phyloP scores from a whole-genome alignment of 495 filamentous ascomycete genomes.

The Aspergillus bridgeri region DNA sequence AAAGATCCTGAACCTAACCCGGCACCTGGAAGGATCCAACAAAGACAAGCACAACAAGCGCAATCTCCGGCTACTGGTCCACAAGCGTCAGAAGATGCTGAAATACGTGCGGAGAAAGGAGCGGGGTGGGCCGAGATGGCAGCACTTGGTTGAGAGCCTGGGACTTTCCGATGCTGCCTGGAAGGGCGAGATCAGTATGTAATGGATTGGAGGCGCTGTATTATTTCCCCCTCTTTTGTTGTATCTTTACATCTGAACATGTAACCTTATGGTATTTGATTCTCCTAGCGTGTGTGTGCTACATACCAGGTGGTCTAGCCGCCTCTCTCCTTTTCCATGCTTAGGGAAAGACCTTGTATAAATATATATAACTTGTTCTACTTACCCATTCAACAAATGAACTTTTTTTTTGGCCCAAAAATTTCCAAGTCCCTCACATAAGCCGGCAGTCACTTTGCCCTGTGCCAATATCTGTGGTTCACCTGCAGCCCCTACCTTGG shows the following conservation, averaged over 20 bases:
- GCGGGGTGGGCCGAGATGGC: conserved; percentile 84
- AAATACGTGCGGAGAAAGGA: conserved; percentile 85
- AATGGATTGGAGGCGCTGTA: conserved; percentile 25
- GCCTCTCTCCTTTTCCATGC: conserved; percentile 1
- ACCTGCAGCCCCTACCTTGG: neutral
- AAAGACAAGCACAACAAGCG: conserved; percentile 92
- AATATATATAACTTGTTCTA: conserved; percentile 4
- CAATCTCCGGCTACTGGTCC: conserved; percentile 78
- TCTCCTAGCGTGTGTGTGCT: conserved; percentile 3
- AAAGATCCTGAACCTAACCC: conserved; percentile 80
- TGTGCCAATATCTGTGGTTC: too few species aligned
- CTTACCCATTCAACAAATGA: too few species aligned
- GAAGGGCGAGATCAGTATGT: conserved; percentile 80
- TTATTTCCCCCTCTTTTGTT: conserved; percentile 11
- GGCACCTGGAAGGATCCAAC: conserved; percentile 49
- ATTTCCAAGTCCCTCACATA: neutral
- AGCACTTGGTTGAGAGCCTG: conserved; percentile 72
- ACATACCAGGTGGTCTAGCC: neutral
- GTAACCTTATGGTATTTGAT: conserved; percentile 13
- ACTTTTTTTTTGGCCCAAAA: too few species aligned
- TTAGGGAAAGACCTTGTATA: conserved; percentile 12
- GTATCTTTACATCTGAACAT: conserved; percentile 8
- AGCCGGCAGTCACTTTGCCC: too few species aligned
- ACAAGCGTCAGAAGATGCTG: conserved; percentile 84
- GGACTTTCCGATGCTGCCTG: conserved; percentile 84